These are phyloP conservation scores for Collybia sp. DNA, from an alignment of 768 basidiomycete species.

Conservation along the genomic window DNA sequence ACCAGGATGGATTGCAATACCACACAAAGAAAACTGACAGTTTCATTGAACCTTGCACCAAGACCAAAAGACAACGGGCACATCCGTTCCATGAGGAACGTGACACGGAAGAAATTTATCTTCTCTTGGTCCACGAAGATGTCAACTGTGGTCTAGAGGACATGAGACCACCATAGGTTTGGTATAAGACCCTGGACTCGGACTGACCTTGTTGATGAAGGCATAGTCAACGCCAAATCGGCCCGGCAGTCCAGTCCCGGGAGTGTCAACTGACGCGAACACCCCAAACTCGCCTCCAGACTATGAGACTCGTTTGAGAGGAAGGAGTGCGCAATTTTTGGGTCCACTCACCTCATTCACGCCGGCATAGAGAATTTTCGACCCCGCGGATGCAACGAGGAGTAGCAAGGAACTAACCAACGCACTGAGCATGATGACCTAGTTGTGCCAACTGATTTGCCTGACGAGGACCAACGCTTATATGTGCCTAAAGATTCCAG, in stretches of 20 bases:
- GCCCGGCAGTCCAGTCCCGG: constrained; percentile 38
- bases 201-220: constrained; percentile 41
- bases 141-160: constrained; percentile 33
- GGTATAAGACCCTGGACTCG: background rate
- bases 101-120: constrained; percentile 45
- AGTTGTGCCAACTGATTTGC: too few relatives aligned
- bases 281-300: constrained; percentile 45
- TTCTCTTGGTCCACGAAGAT: constrained; percentile 44
- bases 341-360: constrained; percentile 33
- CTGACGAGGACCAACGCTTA: too few relatives aligned
- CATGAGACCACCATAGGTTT: background rate
- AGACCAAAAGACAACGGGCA: constrained; percentile 32
- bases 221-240: constrained; percentile 37
- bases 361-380: constrained; percentile 38
- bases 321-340: background rate
- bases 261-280: constrained; percentile 23
- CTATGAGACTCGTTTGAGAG: constrained; percentile 14
- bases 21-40: constrained; percentile 16
- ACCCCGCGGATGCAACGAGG: constrained; percentile 6
- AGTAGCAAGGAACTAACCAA: constrained; percentile 1
- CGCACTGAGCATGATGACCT: too few relatives aligned
- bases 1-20: background rate
- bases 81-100: constrained; percentile 45
- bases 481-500: too few relatives aligned
- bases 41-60: constrained; percentile 39